Percentiles rank a stretch among this genome's conserved stretches.
Conservation (phyloP, 2,329 filamentous ascomycete genomes). For the Furcasterigmium sp. region DNA sequence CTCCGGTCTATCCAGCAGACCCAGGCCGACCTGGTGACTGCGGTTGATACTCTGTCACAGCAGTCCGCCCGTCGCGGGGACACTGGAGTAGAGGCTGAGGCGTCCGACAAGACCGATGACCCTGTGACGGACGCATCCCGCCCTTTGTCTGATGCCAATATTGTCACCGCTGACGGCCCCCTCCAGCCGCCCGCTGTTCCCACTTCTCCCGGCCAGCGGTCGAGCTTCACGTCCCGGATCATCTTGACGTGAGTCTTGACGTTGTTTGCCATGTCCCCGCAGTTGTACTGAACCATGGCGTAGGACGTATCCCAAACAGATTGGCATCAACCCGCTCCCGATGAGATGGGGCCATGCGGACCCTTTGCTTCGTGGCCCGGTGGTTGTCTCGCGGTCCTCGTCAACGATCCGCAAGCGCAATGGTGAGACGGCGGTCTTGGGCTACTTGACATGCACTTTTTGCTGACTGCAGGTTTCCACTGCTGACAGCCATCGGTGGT, state of each 20-base stretch:
- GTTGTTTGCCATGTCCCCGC: neutral
- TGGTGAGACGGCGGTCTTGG: slow-evolving; percentile 43
- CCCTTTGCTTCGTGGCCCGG: slow-evolving; percentile 71
- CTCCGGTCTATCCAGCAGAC: slow-evolving; percentile 31
- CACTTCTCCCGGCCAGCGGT: slow-evolving; percentile 28
- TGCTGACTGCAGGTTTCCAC: slow-evolving; percentile 10
- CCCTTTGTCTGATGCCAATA: slow-evolving; percentile 5
- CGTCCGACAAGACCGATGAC: too few relatives aligned
- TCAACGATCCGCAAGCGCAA: slow-evolving; percentile 77
- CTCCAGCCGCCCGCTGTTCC: slow-evolving; percentile 17
- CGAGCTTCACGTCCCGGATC: slow-evolving; percentile 48
- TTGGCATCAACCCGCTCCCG: slow-evolving; percentile 84
- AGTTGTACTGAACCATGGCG: slow-evolving; percentile 7
- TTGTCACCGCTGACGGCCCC: slow-evolving; percentile 4
- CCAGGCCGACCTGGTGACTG: slow-evolving; percentile 33
- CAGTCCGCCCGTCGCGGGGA: slow-evolving; percentile 5
- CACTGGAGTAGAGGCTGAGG: too few relatives aligned
- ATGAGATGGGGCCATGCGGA: slow-evolving; percentile 84
- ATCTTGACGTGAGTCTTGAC: slow-evolving; percentile 41
- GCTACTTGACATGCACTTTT: slow-evolving; percentile 8
- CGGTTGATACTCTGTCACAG: slow-evolving; percentile 32
- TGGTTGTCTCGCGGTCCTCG: slow-evolving; percentile 74
- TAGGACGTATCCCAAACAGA: slow-evolving; percentile 86
- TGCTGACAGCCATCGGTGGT: slow-evolving; percentile 50
- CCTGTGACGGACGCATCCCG: neutral